Base-by-base conservation (phyloP, 1,284 basidiomycete species). In the Cystobasidium sp. region DNA sequence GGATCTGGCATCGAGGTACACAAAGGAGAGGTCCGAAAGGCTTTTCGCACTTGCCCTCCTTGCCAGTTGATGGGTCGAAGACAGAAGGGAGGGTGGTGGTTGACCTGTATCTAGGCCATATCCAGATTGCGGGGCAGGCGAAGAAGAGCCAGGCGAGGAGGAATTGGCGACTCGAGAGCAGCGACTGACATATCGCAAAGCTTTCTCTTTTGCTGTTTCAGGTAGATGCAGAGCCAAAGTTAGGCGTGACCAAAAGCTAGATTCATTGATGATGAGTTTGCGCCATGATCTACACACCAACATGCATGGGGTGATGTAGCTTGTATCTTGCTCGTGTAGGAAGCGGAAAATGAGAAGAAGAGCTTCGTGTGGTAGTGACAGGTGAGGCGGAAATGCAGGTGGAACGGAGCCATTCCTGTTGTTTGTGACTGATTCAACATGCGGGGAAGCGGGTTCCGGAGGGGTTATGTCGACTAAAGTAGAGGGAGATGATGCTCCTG, bases 311-410 rank as follows among this genome's bases (percentile, higher is more conserved):
- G 31, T 12, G 20, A 63, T 9, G 44, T 43, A 44, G 47, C 9
- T 37, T 24, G 51, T 18, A 41, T 56, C 55, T n/a, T 55, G 37
- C n/a, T 68, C 51, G 53, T 56, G 44, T 6, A 68, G 51, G 39
- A 53, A 44, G 18, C 24, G 24, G 46, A 68, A 68, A 18, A 68
- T 31, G 4, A 68, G 66, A 14, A 55, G 66, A 44, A 68, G 66
- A 58, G 55, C 52, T 56, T 68, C 66, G 24, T 43, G 49, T n/a
- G 66, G 66, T 5, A 68, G 52, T 9, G 37, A 31, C 31, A 31
- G 31, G 31, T 31, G 31, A 31, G 31, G 31, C 31, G 31, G 31
- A 31, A 31, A 31, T 31, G 31, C 31, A 31, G 31, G 31, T 31
- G 31, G 31, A 31, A 31, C 31, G 31, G 31, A 31, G 31, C 31